Conservation (phyloP, 176 grass and related monocot species). For the Musa acuminata region DNA sequence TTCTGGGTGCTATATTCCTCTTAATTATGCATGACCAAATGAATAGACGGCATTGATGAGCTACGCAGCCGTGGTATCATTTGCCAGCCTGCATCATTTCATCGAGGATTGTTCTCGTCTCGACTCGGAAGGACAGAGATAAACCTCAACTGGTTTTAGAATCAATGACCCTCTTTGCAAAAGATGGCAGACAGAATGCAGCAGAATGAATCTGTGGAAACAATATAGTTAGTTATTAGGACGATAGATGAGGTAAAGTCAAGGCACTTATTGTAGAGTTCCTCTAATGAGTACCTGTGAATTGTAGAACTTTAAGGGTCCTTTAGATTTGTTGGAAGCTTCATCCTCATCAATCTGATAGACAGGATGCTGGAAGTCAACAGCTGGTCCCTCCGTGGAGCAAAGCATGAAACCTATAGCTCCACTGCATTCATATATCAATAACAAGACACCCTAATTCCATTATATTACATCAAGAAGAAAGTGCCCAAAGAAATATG, state of each 20-base stretch:
- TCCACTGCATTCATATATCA: constrained; percentile 38
- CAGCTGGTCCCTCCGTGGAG: constrained; percentile 60
- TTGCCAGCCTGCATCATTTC: too few species aligned
- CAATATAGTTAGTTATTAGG: not conserved
- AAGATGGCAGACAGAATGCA: constrained; percentile 91
- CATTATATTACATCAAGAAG: not conserved
- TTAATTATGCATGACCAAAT: too few species aligned
- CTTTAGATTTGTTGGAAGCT: constrained; percentile 55
- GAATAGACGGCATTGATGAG: too few species aligned
- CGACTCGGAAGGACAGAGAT: too few species aligned
- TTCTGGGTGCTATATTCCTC: too few species aligned
- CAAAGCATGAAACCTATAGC: constrained; percentile 98
- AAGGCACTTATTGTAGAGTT: too few species aligned
- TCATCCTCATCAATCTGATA: constrained; percentile 69
- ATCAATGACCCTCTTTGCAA: constrained; percentile 72
- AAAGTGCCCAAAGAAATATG: not conserved
- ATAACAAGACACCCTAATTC: not conserved
- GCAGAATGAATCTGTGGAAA: constrained; percentile 67
- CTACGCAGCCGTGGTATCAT: too few species aligned
- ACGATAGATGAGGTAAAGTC: not conserved
- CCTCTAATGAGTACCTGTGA: constrained; percentile 36
- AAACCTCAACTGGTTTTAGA: constrained; percentile 22
- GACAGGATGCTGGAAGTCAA: constrained; percentile 76
- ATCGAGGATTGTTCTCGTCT: too few species aligned
- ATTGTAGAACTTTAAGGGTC: constrained; percentile 86